phyloP scores from a whole-genome alignment of 306 rosid species.

The Quercus agrifolia region DNA sequence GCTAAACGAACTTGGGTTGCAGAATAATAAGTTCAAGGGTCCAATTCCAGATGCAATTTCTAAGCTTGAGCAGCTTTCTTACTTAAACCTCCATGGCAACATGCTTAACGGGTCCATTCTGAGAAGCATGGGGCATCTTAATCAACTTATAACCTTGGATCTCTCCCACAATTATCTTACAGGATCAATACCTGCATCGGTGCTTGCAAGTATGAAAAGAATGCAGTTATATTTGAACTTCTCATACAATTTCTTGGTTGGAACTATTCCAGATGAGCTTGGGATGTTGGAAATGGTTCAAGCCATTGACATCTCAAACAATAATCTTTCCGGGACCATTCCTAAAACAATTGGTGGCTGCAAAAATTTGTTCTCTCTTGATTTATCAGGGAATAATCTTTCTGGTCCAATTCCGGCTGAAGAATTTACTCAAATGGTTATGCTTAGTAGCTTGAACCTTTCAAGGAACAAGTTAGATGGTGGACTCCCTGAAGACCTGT shows the following conservation, averaged over 20 bases:
- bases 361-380: slow-evolving; percentile 64
- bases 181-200: slow-evolving; percentile 52
- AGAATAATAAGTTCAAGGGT: slow-evolving; percentile 63
- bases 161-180: slow-evolving; percentile 66
- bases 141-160: slow-evolving; percentile 48
- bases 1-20: slow-evolving; percentile 40
- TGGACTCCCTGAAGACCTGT: slow-evolving; percentile 47
- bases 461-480: slow-evolving; percentile 69
- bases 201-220: slow-evolving; percentile 44
- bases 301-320: slow-evolving; percentile 77
- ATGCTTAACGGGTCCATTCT: slow-evolving; percentile 67
- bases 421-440: slow-evolving; percentile 41
- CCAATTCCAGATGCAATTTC: slow-evolving; percentile 66
- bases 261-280: slow-evolving; percentile 61
- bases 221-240: slow-evolving; percentile 67
- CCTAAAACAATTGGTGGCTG: slow-evolving; percentile 57
- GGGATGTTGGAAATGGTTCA: slow-evolving; percentile 71
- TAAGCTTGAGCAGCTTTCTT: slow-evolving; percentile 61
- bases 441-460: slow-evolving; percentile 63
- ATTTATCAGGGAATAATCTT: slow-evolving; percentile 70
- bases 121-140: slow-evolving; percentile 48
- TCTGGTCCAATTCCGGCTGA: slow-evolving; percentile 70
- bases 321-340: slow-evolving; percentile 64
- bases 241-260: slow-evolving; percentile 68
- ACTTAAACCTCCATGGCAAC: slow-evolving; percentile 64